These are phyloP conservation scores for Neurospora sp. DNA, from an alignment of 495 filamentous ascomycete species.

Conservation along the genomic window DNA sequence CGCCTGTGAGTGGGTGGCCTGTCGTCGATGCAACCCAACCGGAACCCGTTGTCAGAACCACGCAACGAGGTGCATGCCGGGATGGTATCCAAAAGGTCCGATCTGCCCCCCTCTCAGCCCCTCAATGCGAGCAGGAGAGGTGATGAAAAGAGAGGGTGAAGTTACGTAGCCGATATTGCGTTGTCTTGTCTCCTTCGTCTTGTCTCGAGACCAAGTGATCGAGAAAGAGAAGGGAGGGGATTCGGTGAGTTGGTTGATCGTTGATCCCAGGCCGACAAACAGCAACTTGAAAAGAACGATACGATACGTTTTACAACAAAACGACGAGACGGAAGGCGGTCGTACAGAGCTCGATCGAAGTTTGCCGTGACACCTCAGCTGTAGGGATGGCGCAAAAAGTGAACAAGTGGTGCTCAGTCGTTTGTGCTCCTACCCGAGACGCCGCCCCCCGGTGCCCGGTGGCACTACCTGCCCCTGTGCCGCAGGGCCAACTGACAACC, in stretches of 20 bases:
- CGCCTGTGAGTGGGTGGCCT: neutral
- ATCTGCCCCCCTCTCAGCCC: neutral
- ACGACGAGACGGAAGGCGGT: neutral
- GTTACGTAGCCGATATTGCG: neutral
- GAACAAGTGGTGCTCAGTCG: neutral
- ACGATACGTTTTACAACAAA: neutral
- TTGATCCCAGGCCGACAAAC: neutral
- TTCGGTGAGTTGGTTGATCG: neutral
- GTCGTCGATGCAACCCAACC: neutral
- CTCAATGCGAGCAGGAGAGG: neutral
- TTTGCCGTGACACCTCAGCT: neutral
- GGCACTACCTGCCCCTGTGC: neutral
- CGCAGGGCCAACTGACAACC: neutral
- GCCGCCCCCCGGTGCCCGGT: neutral
- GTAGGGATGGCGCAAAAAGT: neutral
- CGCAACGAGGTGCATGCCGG: neutral
- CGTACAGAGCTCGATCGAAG: neutral
- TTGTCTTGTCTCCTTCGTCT: neutral
- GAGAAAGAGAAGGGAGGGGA: neutral
- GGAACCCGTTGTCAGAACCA: neutral
- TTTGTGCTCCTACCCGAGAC: neutral
- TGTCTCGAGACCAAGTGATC: neutral
- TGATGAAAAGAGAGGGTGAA: neutral
- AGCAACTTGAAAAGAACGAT: neutral
- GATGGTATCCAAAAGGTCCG: neutral